Evolutionary conservation across 2,329 filamentous ascomycete genomes (phyloP), one percentile per base, ranked within the genome.

Genomic region (Tolypocladium cylindrosporum): DNA sequence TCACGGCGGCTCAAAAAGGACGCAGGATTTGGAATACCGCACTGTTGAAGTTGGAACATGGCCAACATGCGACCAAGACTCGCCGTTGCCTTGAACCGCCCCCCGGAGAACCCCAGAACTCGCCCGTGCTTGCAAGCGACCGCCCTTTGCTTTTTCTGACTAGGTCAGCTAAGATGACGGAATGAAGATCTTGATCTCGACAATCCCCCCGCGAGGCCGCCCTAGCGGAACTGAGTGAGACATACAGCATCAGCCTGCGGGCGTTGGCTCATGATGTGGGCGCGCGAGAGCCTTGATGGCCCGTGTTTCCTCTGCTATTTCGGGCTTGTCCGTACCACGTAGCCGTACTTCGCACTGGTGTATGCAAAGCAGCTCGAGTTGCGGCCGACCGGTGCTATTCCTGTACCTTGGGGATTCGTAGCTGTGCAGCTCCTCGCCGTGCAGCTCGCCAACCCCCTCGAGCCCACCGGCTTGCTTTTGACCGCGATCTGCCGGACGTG

Each of bases 121-220:
- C 11, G 31, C 31, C 19, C 10, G 31, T 37, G 39, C 37, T 34
- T 9, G 31, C 7, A 8, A 11, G 21, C n/a, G 34, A 14, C 48
- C 9, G 21, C 36, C n/a, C 1, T 14, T 54, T 57, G 39, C 55
- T 57, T 57, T 57, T 57, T 57, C 39, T 56, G 55, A 53, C 39
- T 53, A 34, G 37, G 37, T 36, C 48, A 52, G 11, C 24, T 36
- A 36, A 57, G 31, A 57, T 57, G 55, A 54, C 13, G 50, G 31
- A 34, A 36, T 10, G 48, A 50, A 42, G 48, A 57, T 57, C 55
- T 53, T 42, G 54, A 43, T 55, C 37, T 55, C 14, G 39, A 55
- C 37, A n/a, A 36, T 4, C 16, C 39, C 37, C 4, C 13, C 1
- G 27, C 53, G 14, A 14, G 24, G 39, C 39, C 39, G 53, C 39